phyloP scores from a whole-genome alignment of 1,139 yeast species.

The Candida tetrigidarum region DNA sequence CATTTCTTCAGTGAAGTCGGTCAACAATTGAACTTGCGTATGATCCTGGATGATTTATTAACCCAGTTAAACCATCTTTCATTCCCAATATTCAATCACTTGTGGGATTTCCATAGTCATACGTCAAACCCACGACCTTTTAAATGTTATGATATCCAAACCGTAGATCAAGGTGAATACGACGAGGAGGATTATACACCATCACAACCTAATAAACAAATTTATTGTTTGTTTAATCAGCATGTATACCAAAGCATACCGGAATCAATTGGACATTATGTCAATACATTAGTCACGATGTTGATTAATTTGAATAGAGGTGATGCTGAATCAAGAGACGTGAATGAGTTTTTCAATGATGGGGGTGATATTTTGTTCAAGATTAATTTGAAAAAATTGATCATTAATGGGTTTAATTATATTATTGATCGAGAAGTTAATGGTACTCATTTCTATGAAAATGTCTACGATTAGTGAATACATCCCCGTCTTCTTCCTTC shows the following conservation, averaged over 20 bases:
- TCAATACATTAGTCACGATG: conserved; percentile 33
- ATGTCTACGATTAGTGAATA: conserved; percentile 27
- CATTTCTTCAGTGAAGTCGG: conserved; percentile 58
- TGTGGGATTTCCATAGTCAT: conserved; percentile 44
- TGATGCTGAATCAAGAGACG: conserved; percentile 36
- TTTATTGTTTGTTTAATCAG: conserved; percentile 25
- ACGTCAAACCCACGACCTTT: conserved; percentile 30
- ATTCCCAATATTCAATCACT: conserved; percentile 27
- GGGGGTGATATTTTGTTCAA: conserved; percentile 36
- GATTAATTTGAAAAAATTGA: conserved; percentile 27
- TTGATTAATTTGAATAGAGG: conserved; percentile 45
- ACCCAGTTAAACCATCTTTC: conserved; percentile 27
- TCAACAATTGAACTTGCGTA: conserved; percentile 42
- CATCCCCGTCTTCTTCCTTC: neutral
- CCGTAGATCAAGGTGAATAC: conserved; percentile 43
- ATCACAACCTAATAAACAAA: no score
- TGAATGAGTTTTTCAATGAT: conserved; percentile 25
- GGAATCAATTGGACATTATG: conserved; percentile 36
- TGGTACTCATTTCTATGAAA: conserved; percentile 44
- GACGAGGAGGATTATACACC: conserved; percentile 34
- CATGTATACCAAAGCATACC: conserved; percentile 20
- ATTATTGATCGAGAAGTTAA: conserved; percentile 43
- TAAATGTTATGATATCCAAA: conserved; percentile 37
- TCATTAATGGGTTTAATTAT: conserved; percentile 40
- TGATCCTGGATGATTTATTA: conserved; percentile 22